These are phyloP conservation scores for Xenosphaeropsis pyriputrescens DNA, from an alignment of 2,329 filamentous ascomycete species.

Conservation along the genomic window DNA sequence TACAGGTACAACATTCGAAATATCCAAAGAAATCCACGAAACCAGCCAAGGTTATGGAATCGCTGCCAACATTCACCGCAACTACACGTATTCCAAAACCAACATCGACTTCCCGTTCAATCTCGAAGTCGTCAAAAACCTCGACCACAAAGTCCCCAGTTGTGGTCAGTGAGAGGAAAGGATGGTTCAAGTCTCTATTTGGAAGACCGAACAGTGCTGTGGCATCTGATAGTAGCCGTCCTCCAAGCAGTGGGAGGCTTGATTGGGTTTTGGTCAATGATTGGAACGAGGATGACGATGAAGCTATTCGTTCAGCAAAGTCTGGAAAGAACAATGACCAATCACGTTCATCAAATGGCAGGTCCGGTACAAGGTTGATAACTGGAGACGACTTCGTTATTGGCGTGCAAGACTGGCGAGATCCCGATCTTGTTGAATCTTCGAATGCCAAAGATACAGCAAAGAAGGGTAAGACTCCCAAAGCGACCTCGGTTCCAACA, in stretches of 20 bases:
- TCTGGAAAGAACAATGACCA: neutral
- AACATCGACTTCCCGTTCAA: conserved; percentile 14
- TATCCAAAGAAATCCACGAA: conserved; percentile 12
- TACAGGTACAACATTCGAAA: conserved; percentile 32
- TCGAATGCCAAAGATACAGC: conserved; percentile 12
- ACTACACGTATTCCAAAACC: conserved; percentile 13
- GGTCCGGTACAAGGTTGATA: conserved; percentile 11
- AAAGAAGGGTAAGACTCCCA: conserved; percentile 14
- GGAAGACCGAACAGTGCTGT: conserved; percentile 18
- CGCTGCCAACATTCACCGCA: conserved; percentile 14
- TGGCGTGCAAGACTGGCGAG: conserved; percentile 77
- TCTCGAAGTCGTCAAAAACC: conserved; percentile 9
- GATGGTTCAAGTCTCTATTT: conserved; percentile 32
- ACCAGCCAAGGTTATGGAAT: conserved; percentile 14
- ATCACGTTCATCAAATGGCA: conserved; percentile 8
- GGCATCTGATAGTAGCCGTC: conserved; percentile 39
- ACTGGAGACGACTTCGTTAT: conserved; percentile 56
- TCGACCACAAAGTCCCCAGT: conserved; percentile 3
- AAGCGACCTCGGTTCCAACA: conserved; percentile 9
- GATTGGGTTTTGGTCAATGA: conserved; percentile 60
- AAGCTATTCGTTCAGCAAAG: conserved; percentile 5
- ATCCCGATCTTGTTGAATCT: conserved; percentile 52
- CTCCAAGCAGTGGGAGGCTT: conserved; percentile 58
- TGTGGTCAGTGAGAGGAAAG: conserved; percentile 9
- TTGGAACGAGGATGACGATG: conserved; percentile 40